A percentile compares a stretch with the other conserved stretches of the same genome.
Conservation (phyloP, 169 alveolate genomes). For the Plasmodium relictum region DNA sequence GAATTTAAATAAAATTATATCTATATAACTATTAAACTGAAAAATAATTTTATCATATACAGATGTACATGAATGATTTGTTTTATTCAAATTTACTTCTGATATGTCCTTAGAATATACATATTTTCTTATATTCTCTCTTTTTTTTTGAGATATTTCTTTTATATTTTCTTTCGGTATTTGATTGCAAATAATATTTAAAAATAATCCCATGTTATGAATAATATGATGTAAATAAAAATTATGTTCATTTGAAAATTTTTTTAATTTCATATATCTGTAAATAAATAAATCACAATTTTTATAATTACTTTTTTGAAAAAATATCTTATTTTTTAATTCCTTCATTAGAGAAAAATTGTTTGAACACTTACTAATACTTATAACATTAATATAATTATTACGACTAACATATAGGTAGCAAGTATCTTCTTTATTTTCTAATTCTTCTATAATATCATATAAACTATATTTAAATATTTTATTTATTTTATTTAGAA, state of each 20-base stretch:
- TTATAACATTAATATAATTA: conserved; percentile 41
- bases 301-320: conserved; percentile 15
- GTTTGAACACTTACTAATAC: conserved; percentile 56
- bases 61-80: neutral
- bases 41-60: conserved; percentile 35
- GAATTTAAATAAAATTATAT: conserved; percentile 44
- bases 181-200: conserved; percentile 36
- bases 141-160: neutral
- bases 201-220: conserved; percentile 37
- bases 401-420: conserved; percentile 46
- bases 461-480: conserved; percentile 38
- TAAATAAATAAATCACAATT: conserved; percentile 43
- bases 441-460: conserved; percentile 60
- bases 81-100: neutral
- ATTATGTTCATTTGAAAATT: neutral
- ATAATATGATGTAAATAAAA: conserved; percentile 35
- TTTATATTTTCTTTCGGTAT: conserved; percentile 11
- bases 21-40: conserved; percentile 33
- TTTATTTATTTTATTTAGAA: conserved; percentile 22
- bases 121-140: neutral
- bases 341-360: conserved; percentile 16
- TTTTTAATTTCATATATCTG: conserved; percentile 44
- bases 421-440: conserved; percentile 26
- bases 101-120: neutral
- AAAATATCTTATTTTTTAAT: conserved; percentile 4